Conservation (phyloP, 2,329 filamentous ascomycete genomes). For the Leptosphaerulina australis region DNA sequence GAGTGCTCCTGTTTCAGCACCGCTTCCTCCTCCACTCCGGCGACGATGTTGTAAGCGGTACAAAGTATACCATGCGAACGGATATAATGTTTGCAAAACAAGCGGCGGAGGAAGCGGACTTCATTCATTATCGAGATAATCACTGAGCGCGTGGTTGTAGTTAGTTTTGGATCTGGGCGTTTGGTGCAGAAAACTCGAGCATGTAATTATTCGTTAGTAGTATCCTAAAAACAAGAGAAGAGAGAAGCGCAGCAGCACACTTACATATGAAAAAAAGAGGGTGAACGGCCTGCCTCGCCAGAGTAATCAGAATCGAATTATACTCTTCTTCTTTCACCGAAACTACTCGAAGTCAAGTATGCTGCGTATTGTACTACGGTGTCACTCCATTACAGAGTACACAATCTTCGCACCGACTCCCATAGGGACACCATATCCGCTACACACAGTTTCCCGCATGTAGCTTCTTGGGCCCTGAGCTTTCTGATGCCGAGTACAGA, state of each 20-base stretch:
- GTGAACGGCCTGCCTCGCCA: constrained; percentile 78
- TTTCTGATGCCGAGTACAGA: constrained; percentile 93
- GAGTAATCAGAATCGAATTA: constrained; percentile 94
- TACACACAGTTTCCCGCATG: constrained; percentile 32
- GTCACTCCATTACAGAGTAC: constrained; percentile 65
- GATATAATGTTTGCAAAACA: constrained; percentile 60
- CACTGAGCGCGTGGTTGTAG: background rate
- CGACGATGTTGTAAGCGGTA: constrained; percentile 59
- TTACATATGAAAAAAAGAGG: constrained; percentile 57
- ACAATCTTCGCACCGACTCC: constrained; percentile 96
- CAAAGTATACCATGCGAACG: constrained; percentile 62
- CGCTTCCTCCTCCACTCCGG: constrained; percentile 59
- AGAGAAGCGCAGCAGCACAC: constrained; percentile 38
- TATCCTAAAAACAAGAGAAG: constrained; percentile 41
- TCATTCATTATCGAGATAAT: background rate
- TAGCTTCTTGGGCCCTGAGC: constrained; percentile 63
- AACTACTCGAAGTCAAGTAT: constrained; percentile 60
- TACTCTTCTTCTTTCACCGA: constrained; percentile 57
- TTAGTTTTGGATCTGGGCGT: background rate
- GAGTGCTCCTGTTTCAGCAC: constrained; percentile 64
- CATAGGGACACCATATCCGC: constrained; percentile 66
- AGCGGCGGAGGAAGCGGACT: constrained; percentile 11
- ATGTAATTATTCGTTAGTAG: constrained; percentile 46
- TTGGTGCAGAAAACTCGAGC: background rate
- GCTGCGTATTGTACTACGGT: constrained; percentile 98